Evolutionary conservation across 176 grass and related monocot species (phyloP).

Genomic region (Cocos nucifera): DNA sequence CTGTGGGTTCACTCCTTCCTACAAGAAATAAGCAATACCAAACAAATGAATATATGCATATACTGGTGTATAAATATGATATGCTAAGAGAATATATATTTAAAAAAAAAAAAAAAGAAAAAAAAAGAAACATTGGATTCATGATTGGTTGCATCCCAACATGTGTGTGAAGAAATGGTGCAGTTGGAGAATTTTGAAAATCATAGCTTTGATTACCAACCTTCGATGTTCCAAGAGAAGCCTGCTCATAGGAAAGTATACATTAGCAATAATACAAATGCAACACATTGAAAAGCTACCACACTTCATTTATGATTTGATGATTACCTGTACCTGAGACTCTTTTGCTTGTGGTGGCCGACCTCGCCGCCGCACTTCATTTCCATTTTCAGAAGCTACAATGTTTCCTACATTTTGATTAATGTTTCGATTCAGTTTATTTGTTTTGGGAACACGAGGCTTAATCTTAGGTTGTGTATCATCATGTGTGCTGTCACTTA

Average conservation of each 20-base stretch:
- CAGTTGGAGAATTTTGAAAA: constrained; percentile 21
- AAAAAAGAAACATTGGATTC: background rate
- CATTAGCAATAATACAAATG: no score
- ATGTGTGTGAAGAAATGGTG: constrained; percentile 20
- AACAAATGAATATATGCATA: no score
- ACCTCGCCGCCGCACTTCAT: constrained; percentile 24
- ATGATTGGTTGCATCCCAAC: background rate
- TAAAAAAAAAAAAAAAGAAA: no score
- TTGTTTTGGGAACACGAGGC: constrained; percentile 57
- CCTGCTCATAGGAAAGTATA: constrained; percentile 23
- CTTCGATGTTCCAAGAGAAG: constrained; percentile 19
- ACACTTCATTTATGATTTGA: constrained; percentile 1
- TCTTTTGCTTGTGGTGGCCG: constrained; percentile 26
- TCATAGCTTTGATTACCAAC: constrained; percentile 4
- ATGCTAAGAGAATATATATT: no score
- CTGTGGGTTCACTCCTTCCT: constrained; percentile 47
- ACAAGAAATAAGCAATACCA: constrained; percentile 20
- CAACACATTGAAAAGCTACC: no score
- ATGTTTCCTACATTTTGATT: constrained; percentile 41
- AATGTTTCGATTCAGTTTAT: constrained; percentile 34
- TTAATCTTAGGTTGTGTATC: constrained; percentile 94
- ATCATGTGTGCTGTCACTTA: constrained; percentile 83
- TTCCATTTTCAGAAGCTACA: constrained; percentile 35
- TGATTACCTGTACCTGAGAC: constrained; percentile 33
- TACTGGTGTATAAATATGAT: no score